phyloP scores from a whole-genome alignment of 768 basidiomycete species.

The Termitomyces sp. region DNA sequence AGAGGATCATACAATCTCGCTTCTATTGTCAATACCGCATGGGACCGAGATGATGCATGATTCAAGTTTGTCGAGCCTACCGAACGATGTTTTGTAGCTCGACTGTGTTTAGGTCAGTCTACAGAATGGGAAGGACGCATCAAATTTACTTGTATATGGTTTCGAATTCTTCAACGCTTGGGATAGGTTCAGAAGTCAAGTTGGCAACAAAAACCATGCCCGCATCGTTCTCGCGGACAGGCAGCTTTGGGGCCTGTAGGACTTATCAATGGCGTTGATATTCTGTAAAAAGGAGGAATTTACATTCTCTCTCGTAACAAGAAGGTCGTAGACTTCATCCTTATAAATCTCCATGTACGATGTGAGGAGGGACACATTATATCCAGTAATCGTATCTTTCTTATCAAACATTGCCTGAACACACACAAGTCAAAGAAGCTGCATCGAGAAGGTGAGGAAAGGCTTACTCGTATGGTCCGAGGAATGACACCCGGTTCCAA shows the following conservation, averaged over 20 bases:
- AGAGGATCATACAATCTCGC: conserved; percentile 51
- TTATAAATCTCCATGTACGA: conserved; percentile 92
- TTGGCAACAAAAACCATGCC: conserved; percentile 54
- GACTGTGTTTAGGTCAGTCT: conserved; percentile 29
- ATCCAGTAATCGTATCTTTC: conserved; percentile 30
- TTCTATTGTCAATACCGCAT: conserved; percentile 78
- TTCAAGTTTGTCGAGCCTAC: conserved; percentile 86
- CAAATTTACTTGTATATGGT: conserved; percentile 35
- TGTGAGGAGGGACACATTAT: conserved; percentile 43
- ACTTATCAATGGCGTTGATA: background rate
- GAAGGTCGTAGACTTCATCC: conserved; percentile 85
- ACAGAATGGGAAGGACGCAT: background rate
- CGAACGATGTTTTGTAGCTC: conserved; percentile 71
- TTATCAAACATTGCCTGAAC: conserved; percentile 53
- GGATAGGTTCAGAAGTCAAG: conserved; percentile 35
- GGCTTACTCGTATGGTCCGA: conserved; percentile 61
- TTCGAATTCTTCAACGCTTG: conserved; percentile 39
- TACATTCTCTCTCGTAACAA: conserved; percentile 67
- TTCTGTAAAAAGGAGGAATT: conserved; percentile 15
- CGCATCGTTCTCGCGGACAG: conserved; percentile 46
- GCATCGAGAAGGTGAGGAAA: background rate
- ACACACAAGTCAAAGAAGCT: background rate
- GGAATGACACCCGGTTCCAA: conserved; percentile 82
- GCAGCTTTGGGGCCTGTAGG: conserved; percentile 42
- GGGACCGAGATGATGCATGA: conserved; percentile 79